Conservation (phyloP, 78 protist species). For the Dictyostelium capitatum region DNA sequence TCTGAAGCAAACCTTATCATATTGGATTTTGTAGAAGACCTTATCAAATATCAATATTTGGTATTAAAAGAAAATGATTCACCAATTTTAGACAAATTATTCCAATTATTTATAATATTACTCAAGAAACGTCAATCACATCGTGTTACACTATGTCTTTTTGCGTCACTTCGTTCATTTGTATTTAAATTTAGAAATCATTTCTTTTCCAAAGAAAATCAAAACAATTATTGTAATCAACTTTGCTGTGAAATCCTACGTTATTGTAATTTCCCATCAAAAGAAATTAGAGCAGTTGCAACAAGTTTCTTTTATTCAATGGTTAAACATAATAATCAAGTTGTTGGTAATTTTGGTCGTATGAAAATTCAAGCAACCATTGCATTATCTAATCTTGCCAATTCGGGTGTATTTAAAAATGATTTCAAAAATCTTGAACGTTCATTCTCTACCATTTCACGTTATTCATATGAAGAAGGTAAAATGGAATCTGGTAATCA, state of each 20-base stretch:
- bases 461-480: not conserved
- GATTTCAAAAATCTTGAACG: slow-evolving; percentile 27
- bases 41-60: slow-evolving; percentile 7
- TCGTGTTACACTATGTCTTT: slow-evolving; percentile 35
- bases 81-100: slow-evolving; percentile 8
- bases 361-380: slow-evolving; percentile 74
- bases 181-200: slow-evolving; percentile 61
- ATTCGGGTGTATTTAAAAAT: not conserved
- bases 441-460: slow-evolving; percentile 10
- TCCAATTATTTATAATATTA: slow-evolving; percentile 1
- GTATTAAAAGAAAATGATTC: not conserved
- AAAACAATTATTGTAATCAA: slow-evolving; percentile 31
- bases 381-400: slow-evolving; percentile 52
- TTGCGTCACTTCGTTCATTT: slow-evolving; percentile 41
- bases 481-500: not conserved
- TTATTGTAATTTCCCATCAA: slow-evolving; percentile 40
- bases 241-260: slow-evolving; percentile 38
- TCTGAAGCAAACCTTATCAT: slow-evolving; percentile 53
- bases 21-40: slow-evolving; percentile 53
- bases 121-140: slow-evolving; percentile 35
- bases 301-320: slow-evolving; percentile 60
- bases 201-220: slow-evolving; percentile 32
- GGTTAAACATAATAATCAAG: slow-evolving; percentile 59
- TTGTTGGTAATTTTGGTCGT: slow-evolving; percentile 78
- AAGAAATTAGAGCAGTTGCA: slow-evolving; percentile 3